Base-by-base conservation (phyloP, 371 early-diverging fungal genomes). In the Mortierella sp. region DNA sequence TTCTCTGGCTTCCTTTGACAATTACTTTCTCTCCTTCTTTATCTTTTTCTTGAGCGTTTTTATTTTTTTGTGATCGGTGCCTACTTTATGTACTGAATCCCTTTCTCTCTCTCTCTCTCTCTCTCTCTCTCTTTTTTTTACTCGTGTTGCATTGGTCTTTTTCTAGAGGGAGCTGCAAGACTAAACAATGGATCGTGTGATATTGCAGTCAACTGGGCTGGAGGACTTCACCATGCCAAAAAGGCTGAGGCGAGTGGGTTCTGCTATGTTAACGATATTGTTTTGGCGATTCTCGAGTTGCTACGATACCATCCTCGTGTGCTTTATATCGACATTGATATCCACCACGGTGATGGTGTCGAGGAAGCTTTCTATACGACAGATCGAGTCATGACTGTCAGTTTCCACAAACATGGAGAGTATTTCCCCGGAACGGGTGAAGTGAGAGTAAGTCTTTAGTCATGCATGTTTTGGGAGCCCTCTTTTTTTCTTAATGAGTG, bases 271-370 rank as follows among this genome's bases (percentile, higher is more conserved):
- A 99, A 99, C 85, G 99, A 99, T 74, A 99, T 99, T 75, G 98
- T 98, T 4, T 82, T 99, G 37, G 97, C 93, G 4, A 98, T 99
- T 58, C 83, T 99, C 69, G 99, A 99, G 84, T 88, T 99, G 57
- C 82, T 99, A 70, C 88, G 92, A 67, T 92, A 92, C 77, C 94
- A 99, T 84, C 92, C 92, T 62, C 93, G 99, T 57, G 99, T 99
- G 14, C 84, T 99, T 37, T 99, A 99, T 85, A 92, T 99, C 72
- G 99, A 99, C 83, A 99, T 99, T 75, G 99, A 99, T 79, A 94
- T 99, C 29, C 99, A 99, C 83, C 99, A 99, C 82, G 99, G 99
- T 12, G 99, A 99, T 81, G 99, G 99, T 47, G 99, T 99, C 29
- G 96, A 98, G 82, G 99, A 99, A 83, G 99, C 99, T 1, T 99